Percentiles rank a stretch among this genome's conserved stretches.
Evolutionary conservation across 148 eudicot species (phyloP).

Genomic region (Selenicereus undatus): DNA sequence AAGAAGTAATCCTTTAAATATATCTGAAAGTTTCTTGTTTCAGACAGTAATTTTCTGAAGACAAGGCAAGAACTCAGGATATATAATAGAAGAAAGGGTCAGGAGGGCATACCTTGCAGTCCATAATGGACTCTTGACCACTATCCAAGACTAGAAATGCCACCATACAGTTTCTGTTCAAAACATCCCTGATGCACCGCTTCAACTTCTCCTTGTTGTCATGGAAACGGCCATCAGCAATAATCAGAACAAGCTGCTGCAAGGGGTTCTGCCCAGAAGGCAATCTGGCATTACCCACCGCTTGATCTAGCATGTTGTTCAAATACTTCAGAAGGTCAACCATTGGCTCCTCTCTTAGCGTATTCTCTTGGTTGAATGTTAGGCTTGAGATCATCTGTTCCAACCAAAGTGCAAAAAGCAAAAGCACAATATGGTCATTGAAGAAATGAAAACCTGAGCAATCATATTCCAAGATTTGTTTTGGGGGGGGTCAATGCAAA

Average conservation of each 20-base stretch:
- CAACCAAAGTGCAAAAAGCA: constrained; percentile 13
- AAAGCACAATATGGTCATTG: not conserved
- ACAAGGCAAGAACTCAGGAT: not conserved
- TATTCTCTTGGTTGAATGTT: constrained; percentile 89
- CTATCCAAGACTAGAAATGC: constrained; percentile 83
- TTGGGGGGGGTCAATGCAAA: not conserved
- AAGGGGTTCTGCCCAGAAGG: constrained; percentile 88
- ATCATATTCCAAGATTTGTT: not conserved
- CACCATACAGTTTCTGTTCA: constrained; percentile 80
- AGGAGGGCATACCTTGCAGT: constrained; percentile 48
- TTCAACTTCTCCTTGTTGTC: constrained; percentile 79
- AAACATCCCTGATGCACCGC: constrained; percentile 63
- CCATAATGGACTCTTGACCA: constrained; percentile 63
- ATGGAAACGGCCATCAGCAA: constrained; percentile 85
- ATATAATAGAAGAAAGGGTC: not conserved
- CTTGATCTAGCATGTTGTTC: constrained; percentile 70
- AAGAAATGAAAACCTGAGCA: not conserved
- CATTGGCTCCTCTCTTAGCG: constrained; percentile 68
- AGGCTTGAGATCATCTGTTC: constrained; percentile 88
- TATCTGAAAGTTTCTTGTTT: not conserved
- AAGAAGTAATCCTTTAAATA: not conserved
- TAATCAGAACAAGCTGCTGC: constrained; percentile 88
- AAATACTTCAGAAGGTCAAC: constrained; percentile 69
- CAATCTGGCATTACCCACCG: constrained; percentile 65
- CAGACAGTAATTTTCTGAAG: not conserved